Percentiles rank a stretch among this genome's conserved stretches.
These are phyloP conservation scores for Sarcodon aspratus DNA, from an alignment of 768 basidiomycete genomes.

Conservation along the genomic window DNA sequence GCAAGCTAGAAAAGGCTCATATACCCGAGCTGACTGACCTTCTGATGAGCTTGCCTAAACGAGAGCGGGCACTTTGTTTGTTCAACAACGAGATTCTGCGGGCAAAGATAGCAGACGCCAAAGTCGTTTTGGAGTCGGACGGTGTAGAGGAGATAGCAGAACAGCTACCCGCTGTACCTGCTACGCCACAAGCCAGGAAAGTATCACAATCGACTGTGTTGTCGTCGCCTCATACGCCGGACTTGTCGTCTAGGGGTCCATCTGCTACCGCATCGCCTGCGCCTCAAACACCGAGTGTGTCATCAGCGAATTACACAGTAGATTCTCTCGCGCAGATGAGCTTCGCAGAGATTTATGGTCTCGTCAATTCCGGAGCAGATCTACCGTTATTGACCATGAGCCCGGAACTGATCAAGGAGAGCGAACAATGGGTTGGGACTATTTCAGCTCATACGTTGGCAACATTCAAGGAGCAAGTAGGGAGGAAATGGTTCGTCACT, in stretches of 20 bases:
- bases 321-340: conserved; percentile 61
- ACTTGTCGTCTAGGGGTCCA: conserved; percentile 61
- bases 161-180: conserved; percentile 26
- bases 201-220: conserved; percentile 18
- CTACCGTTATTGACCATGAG: conserved; percentile 63
- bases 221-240: conserved; percentile 62
- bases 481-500: conserved; percentile 9
- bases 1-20: conserved; percentile 47
- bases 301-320: conserved; percentile 39
- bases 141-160: conserved; percentile 39
- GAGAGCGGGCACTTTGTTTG: conserved; percentile 83
- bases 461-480: conserved; percentile 22
- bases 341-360: conserved; percentile 61
- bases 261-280: conserved; percentile 63
- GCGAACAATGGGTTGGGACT: conserved; percentile 75
- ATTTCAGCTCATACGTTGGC: conserved; percentile 65
- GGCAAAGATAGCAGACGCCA: conserved; percentile 72
- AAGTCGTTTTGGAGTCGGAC: conserved; percentile 66
- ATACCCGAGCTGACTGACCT: conserved; percentile 63
- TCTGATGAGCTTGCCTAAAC: conserved; percentile 78
- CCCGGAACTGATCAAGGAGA: conserved; percentile 52
- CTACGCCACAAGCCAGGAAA: conserved; percentile 59
- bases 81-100: conserved; percentile 78
- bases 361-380: conserved; percentile 38
- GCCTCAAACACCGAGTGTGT: conserved; percentile 45